A percentile compares a stretch with the other conserved stretches of the same genome.
Conservation (phyloP, 352 stramenopile genomes). For the Phytophthora quininea region DNA sequence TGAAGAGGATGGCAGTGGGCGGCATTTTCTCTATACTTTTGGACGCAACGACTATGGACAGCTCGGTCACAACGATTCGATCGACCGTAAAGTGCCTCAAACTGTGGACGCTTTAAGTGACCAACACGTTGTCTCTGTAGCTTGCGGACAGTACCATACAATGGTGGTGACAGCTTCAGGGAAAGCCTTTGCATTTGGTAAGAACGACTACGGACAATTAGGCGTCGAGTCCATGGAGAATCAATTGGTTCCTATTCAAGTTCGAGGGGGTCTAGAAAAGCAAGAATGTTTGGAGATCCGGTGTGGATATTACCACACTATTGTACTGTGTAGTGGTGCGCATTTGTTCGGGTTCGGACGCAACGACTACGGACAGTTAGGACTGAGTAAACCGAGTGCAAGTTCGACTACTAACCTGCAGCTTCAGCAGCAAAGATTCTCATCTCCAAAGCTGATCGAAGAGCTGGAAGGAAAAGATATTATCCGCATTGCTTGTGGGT, state of each 20-base stretch:
- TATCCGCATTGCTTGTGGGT: conserved; percentile 85
- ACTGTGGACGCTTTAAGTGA: conserved; percentile 63
- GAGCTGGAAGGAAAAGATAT: conserved; percentile 88
- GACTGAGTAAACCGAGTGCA: conserved; percentile 60
- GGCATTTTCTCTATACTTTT: conserved; percentile 82
- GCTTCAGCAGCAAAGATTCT: conserved; percentile 76
- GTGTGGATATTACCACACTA: conserved; percentile 93
- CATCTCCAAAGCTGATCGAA: conserved; percentile 58
- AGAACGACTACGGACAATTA: conserved; percentile 95
- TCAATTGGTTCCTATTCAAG: conserved; percentile 59
- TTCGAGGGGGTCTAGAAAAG: conserved; percentile 62
- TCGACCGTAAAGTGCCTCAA: conserved; percentile 89
- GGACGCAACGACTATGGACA: conserved; percentile 94
- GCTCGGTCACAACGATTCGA: conserved; percentile 87
- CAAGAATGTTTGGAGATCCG: conserved; percentile 79
- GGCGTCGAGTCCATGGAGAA: conserved; percentile 81
- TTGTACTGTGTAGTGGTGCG: conserved; percentile 73
- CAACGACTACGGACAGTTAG: conserved; percentile 95
- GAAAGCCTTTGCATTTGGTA: conserved; percentile 87
- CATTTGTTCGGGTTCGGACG: conserved; percentile 89
- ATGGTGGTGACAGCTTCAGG: conserved; percentile 75
- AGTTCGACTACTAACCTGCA: conserved; percentile 54
- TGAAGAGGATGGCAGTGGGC: conserved; percentile 33
- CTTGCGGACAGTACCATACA: conserved; percentile 93
- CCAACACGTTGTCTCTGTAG: conserved; percentile 73